Conservation (phyloP, 192 early-diverging fungal genomes). For the Podila epigama region DNA sequence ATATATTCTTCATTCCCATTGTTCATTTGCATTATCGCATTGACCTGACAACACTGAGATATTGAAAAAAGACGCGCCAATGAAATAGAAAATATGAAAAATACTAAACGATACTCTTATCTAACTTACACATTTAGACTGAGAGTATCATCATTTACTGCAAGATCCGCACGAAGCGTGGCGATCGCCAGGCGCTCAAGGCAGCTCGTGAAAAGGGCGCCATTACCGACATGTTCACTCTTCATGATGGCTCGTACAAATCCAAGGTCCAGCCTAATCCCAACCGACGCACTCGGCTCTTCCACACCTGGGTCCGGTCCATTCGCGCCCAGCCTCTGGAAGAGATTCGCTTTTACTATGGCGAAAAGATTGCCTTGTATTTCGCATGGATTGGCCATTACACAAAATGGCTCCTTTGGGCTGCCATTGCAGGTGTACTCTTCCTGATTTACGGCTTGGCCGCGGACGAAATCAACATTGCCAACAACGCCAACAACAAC, state of each 20-base stretch:
- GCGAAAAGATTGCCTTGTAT: constrained; percentile 73
- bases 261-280: constrained; percentile 28
- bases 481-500: too few species aligned
- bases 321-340: constrained; percentile 52
- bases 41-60: too few species aligned
- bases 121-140: constrained; percentile 11
- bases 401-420: constrained; percentile 61
- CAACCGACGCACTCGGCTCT: constrained; percentile 55
- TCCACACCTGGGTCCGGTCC: constrained; percentile 50
- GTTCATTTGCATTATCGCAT: too few species aligned
- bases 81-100: too few species aligned
- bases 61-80: too few species aligned
- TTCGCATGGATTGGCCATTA: constrained; percentile 76
- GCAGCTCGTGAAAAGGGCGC: constrained; percentile 50
- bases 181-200: constrained; percentile 52
- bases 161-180: constrained; percentile 21
- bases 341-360: constrained; percentile 67
- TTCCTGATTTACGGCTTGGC: constrained; percentile 62
- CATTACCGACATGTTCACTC: constrained; percentile 55
- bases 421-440: constrained; percentile 57
- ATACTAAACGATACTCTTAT: constrained; percentile 9
- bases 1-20: too few species aligned
- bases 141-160: constrained; percentile 26
- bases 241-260: constrained; percentile 65
- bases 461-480: not conserved